Conservation (phyloP, 2,329 filamentous ascomycete species). For the Epichloe sibirici region DNA sequence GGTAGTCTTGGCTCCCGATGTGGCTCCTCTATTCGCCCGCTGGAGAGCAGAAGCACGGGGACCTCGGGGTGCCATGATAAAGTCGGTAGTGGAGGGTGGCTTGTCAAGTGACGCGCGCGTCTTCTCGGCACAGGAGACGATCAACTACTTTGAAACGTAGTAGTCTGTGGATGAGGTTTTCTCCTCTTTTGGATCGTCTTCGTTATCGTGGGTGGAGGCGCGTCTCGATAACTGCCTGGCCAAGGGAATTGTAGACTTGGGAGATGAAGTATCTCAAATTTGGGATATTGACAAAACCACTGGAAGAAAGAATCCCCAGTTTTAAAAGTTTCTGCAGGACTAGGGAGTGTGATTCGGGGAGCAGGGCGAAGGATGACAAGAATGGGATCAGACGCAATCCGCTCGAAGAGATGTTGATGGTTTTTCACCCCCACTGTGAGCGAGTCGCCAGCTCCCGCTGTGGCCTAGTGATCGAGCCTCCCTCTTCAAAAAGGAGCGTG, state of each 20-base stretch:
- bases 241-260: background rate
- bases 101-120: background rate
- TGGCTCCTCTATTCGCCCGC: conserved; percentile 20
- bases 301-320: background rate
- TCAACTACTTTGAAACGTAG: background rate
- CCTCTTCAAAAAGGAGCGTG: background rate
- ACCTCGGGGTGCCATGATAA: conserved; percentile 24
- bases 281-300: background rate
- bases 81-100: background rate
- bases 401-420: background rate
- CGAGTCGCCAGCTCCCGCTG: background rate
- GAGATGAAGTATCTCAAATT: background rate
- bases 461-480: background rate
- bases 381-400: background rate
- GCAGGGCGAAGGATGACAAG: background rate
- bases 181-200: background rate
- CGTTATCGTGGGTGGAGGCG: conserved; percentile 6
- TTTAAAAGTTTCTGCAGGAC: background rate
- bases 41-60: conserved; percentile 14
- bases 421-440: background rate
- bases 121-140: conserved; percentile 2
- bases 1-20: conserved; percentile 18
- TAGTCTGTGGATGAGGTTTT: background rate
- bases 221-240: conserved; percentile 6
- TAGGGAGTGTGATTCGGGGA: background rate